Evolutionary conservation across 2,329 filamentous ascomycete genomes (phyloP).

Genomic region (Plenodomus biglobosus): DNA sequence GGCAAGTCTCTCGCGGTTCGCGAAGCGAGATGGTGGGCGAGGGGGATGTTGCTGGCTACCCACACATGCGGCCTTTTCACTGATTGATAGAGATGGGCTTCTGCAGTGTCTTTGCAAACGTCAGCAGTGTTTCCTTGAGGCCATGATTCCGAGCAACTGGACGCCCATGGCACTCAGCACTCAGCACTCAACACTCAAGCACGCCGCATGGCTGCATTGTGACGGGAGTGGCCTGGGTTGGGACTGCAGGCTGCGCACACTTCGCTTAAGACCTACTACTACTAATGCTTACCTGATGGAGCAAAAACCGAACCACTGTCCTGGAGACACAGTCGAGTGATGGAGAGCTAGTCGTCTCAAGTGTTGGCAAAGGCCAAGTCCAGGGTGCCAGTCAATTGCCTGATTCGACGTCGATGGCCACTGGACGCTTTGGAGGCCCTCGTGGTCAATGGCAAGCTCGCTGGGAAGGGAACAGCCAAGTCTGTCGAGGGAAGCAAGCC

Average conservation of each 20-base stretch:
- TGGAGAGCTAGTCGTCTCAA: background rate
- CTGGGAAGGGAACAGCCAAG: too few relatives aligned
- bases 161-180: background rate
- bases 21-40: background rate
- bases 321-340: background rate
- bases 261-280: conserved; percentile 14
- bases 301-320: conserved; percentile 3
- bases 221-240: background rate
- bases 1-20: background rate
- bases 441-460: background rate
- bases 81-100: background rate
- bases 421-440: background rate
- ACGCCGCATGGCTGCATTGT: background rate
- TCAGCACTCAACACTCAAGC: too few relatives aligned
- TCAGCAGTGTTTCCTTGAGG: background rate
- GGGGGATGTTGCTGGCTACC: background rate
- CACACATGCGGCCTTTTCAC: background rate
- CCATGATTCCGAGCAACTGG: background rate
- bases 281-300: conserved; percentile 22
- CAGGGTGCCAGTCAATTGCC: background rate
- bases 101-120: background rate
- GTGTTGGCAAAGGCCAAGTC: background rate
- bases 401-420: background rate
- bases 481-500: too few relatives aligned
- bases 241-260: conserved; percentile 1